A percentile compares a stretch with the other conserved stretches of the same genome.
Evolutionary conservation across 441 rosid genomes (phyloP).

Genomic region (Lepidium campestre): DNA sequence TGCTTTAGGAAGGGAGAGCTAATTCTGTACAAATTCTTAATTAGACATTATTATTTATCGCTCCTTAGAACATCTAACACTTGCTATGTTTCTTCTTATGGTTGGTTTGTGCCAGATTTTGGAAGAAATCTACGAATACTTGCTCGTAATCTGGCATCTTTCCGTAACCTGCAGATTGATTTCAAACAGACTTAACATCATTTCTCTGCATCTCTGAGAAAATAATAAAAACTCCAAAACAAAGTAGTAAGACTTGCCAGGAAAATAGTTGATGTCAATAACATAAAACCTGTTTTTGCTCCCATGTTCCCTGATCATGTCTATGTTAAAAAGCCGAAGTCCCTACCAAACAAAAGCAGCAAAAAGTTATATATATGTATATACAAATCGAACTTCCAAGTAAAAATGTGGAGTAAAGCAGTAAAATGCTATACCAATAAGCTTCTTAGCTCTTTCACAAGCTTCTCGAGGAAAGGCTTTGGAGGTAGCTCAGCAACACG

Average conservation of each 20-base stretch:
- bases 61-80: conserved; percentile 1
- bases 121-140: conserved; percentile 73
- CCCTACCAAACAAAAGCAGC: conserved; percentile 42
- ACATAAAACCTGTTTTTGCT: conserved; percentile 63
- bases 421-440: conserved; percentile 45
- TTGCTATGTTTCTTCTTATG: conserved; percentile 28
- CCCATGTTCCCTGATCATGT: conserved; percentile 84
- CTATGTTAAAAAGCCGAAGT: conserved; percentile 79
- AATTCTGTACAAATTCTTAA: conserved; percentile 26
- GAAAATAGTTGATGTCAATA: conserved; percentile 41
- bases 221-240: neutral
- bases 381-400: neutral
- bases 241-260: conserved; percentile 8
- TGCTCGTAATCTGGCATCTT: conserved; percentile 85
- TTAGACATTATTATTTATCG: conserved; percentile 16
- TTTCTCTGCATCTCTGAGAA: neutral
- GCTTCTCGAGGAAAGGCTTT: conserved; percentile 66
- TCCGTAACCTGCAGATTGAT: conserved; percentile 59
- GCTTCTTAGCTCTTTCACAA: conserved; percentile 69
- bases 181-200: neutral
- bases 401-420: neutral
- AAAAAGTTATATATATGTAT: neutral
- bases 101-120: conserved; percentile 38
- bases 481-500: conserved; percentile 84
- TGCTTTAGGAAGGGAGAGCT: conserved; percentile 11